Base-by-base conservation (phyloP, 1,284 basidiomycete genomes). In the Xerocomus minutiporus region DNA sequence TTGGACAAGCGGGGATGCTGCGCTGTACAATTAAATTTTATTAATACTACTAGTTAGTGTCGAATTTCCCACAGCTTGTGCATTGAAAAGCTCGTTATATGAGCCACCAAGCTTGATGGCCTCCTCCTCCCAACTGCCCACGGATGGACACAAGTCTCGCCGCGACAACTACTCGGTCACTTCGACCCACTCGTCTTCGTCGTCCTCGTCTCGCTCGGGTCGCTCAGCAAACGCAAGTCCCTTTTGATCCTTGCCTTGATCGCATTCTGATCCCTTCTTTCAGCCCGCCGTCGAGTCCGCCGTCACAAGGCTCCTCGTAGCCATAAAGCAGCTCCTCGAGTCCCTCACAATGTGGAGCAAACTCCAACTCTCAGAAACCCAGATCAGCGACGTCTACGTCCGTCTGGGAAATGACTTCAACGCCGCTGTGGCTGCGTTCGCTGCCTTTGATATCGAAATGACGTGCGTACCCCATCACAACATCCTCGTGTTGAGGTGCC, bases 371-470 rank as follows among this genome's bases (percentile, higher is more conserved):
- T 79, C 84, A 50, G 96, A 99, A 67, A 76, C 75, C 28, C 77
- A 91, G 61, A 94, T 99, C 61, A 97, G 93, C 75, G 93, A 98
- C 70, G 90, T 97, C 53, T 99, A 99, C 70, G 97, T 99, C 50
- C 83, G 88, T 45, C 78, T 99, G 17, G 96, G 96, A 20, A 98
- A 99, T 71, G 95, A 97, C 66, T 98, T 99, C 76, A 97, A 97
- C 68, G 83, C 86, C 17, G 94, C 94, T 26, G 91, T 95, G 36
- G 81, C 86, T 49, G 93, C 95, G 1, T 99, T 99, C 70, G 80
- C 81, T 9, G 77, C 81, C 23, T 93, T 88, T 59, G 86, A 88
- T 50, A 97, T 99, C 61, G 84, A 91, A 58, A 97, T 98, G 88
- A 78, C 78, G 94, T 96, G 70, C 73, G 91, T 81, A 17, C 35